Base-by-base conservation (phyloP, 2,329 filamentous ascomycete species). In the Sporothrix phasma region DNA sequence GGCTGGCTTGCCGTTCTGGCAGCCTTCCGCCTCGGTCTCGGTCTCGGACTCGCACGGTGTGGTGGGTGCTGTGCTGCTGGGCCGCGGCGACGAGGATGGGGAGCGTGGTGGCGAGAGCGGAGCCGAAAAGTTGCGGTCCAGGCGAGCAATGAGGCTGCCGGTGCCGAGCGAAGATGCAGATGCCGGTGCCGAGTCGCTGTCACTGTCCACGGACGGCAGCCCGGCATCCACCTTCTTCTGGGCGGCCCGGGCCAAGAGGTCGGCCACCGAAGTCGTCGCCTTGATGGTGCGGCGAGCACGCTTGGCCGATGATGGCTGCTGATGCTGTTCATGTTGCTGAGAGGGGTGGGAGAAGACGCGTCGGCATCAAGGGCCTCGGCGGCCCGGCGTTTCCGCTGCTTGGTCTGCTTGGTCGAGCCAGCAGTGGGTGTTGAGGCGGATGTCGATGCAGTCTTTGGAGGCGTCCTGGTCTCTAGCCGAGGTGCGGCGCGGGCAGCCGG, bases 21-120 rank as follows among this genome's bases (percentile, higher is more conserved):
- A 41, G 3, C 45, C 6, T 59, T n/a, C n/a, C n/a, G n/a, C 45
- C 37, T 73, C 69, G 61, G 64, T 46, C 67, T 73, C 71, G 66
- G 64, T 67, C 17, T 73, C 72, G 31, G 75, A 77, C 64, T 73
- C 74, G 67, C 76, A 74, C 34, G 76, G 70, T 2, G 75, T 75
- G 3, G 73, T 81, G 46, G 74, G 72, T 6, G 73, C 76, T 3
- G 79, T 74, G 67, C 71, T 66, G 65, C 71, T 68, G 8, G 66
- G 65, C 19, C 53, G 65, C 5, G 66, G 66, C 0, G 68, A 69
- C 0, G 65, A 63, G 17, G 67, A 67, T 1, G 19, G 31, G 3
- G 67, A 64, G 39, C 65, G 65, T 3, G 77, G 74, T 0, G 19
- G 65, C 11, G 60, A 24, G 15, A 53, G 17, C 0, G 61, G 58